phyloP scores from a whole-genome alignment of 345 rosid genomes.

The Populus simonii region DNA sequence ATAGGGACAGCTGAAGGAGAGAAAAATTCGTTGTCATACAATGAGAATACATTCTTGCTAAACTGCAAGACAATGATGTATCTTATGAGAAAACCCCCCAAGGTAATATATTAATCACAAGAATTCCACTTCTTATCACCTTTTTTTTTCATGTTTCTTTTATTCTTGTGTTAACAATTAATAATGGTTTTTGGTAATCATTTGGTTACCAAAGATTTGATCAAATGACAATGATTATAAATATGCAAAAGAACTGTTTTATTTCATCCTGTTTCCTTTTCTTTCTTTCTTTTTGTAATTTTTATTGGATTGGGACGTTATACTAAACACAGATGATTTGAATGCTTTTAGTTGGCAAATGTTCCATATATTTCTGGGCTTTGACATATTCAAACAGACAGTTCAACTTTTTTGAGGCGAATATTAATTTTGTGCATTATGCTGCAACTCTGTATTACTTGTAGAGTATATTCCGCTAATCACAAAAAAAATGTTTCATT shows the following conservation, averaged over 20 bases:
- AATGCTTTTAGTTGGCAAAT: not conserved
- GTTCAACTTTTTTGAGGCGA: not conserved
- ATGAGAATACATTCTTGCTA: slow-evolving; percentile 86
- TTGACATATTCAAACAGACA: not conserved
- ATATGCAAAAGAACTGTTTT: not conserved
- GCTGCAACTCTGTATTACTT: not conserved
- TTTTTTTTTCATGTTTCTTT: not conserved
- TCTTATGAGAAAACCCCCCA: slow-evolving; percentile 85
- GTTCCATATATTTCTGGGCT: not conserved
- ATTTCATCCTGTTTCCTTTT: not conserved
- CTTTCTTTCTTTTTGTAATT: not conserved
- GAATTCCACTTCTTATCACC: not conserved
- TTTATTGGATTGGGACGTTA: not conserved
- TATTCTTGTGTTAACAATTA: not conserved
- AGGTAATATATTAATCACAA: slow-evolving; percentile 40
- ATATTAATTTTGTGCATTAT: not conserved
- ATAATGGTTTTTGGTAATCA: not conserved
- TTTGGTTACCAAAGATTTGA: not conserved
- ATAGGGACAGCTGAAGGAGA: slow-evolving; percentile 96
- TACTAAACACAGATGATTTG: not conserved
- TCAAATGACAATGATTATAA: too few species aligned
- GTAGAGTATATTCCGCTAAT: not conserved
- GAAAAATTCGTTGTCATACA: slow-evolving; percentile 84
- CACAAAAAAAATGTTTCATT: not conserved
- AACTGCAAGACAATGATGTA: slow-evolving; percentile 95